Evolutionary conservation across 2,329 filamentous ascomycete species (phyloP).

Genomic region (Phyllosticta paracitricarpa): DNA sequence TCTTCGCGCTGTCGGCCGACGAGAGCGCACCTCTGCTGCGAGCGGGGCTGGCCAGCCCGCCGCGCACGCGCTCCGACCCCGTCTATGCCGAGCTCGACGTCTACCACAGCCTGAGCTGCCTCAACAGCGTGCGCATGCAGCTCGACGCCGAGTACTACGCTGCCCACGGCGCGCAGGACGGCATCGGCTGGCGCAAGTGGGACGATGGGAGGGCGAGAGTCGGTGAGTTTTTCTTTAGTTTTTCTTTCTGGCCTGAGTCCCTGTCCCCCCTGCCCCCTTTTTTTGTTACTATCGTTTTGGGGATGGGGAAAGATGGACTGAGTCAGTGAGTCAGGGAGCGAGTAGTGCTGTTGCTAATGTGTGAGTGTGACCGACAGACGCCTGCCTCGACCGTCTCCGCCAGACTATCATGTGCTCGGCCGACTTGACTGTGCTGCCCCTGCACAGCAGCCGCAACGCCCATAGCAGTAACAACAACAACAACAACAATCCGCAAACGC

Average conservation of each 20-base stretch:
- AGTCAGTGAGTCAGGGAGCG: no score
- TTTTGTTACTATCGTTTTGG: no score
- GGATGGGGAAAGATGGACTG: no score
- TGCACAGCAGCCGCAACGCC: not conserved
- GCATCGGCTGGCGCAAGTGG: conserved; percentile 2
- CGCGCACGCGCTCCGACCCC: not conserved
- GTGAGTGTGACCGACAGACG: not conserved
- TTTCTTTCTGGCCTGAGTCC: not conserved
- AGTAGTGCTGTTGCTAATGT: not conserved
- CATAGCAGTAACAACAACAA: not conserved
- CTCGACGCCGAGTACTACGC: conserved; percentile 7
- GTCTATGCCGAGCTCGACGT: conserved; percentile 8
- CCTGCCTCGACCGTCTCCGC: conserved; percentile 9
- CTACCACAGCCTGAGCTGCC: conserved; percentile 7
- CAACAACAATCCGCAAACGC: not conserved
- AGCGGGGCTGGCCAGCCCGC: not conserved
- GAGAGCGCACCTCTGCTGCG: conserved; percentile 1
- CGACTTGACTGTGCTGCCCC: conserved; percentile 6
- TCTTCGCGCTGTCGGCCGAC: conserved; percentile 4
- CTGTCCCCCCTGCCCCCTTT: not conserved
- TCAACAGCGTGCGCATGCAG: conserved; percentile 3
- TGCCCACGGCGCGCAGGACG: conserved; percentile 5
- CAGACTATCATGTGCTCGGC: conserved; percentile 8
- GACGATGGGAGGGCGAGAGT: not conserved
- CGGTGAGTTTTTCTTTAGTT: not conserved